Base-by-base conservation (phyloP, 2,329 filamentous ascomycete genomes). In the Apiospora kogelbergensis region DNA sequence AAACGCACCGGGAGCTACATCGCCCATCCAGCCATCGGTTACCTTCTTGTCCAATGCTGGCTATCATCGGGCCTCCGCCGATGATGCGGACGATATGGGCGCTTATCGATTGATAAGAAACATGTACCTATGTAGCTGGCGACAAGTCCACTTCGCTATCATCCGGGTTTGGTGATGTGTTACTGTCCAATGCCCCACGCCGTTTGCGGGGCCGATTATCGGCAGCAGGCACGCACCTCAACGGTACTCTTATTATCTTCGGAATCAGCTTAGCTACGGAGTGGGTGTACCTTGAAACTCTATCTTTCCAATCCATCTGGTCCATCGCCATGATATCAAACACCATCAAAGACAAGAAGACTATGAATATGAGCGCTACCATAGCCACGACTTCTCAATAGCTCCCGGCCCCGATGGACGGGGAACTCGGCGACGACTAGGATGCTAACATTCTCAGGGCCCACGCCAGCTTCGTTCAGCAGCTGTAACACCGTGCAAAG, bases 351-450 rank as follows among this genome's bases (percentile, higher is more conserved):
- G 4, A 88, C 81, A 68, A 90, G 76, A 67, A 90, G 82, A 70
- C 84, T 89, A 73, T 85, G 84, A 71, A 90, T 74, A 42, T 72
- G 74, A 30, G 86, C 81, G 70, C 70, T 73, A 4, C 85, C 86
- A 81, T 88, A 90, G 0, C 86, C 86, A 67, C 72, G 72, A 67
- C 73, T 69, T 30, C 77, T 80, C 75, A 90, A 76, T 44, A 83
- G 42, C 69, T 82, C 76, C 60, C 87, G 81, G 2, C 86, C 88
- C 71, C 81, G 78, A 71, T 90, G 88, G 69, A 80, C 48, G 17
- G 88, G 86, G 60, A 91, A 89, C 76, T 90, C 88, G 1, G 84
- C 88, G 26, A 90, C 82, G 0, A 84, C 82, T 79, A 89, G 80
- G 24, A 88, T 75, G 6, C 72, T 80, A 26, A 89, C 70, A 71